phyloP scores from a whole-genome alignment of 2,329 filamentous ascomycete species.

The Juglanconis sp. region DNA sequence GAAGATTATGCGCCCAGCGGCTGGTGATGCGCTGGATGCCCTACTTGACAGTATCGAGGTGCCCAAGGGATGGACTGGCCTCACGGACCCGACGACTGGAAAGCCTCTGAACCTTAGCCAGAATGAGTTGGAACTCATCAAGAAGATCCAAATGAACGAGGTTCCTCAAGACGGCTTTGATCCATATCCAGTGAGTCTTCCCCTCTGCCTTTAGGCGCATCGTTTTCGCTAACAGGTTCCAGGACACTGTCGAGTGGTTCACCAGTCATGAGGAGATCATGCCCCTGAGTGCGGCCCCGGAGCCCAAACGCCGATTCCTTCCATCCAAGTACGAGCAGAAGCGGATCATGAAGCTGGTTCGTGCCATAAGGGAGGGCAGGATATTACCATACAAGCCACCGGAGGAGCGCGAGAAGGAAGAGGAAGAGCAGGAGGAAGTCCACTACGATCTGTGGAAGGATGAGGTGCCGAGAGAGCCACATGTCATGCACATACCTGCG shows the following conservation, averaged over 20 bases:
- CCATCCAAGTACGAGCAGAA: slow-evolving; percentile 97
- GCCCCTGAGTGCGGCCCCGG: slow-evolving; percentile 90
- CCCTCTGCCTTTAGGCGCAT: no score
- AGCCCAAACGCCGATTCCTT: slow-evolving; percentile 92
- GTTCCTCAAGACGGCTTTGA: slow-evolving; percentile 85
- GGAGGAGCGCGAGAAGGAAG: slow-evolving; percentile 63
- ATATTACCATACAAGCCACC: slow-evolving; percentile 87
- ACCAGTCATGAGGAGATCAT: slow-evolving; percentile 87
- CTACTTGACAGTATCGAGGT: slow-evolving; percentile 94
- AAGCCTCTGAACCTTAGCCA: slow-evolving; percentile 84
- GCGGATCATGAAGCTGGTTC: slow-evolving; percentile 94
- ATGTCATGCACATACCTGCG: slow-evolving; percentile 91
- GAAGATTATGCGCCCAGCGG: slow-evolving; percentile 93
- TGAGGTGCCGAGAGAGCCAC: slow-evolving; percentile 75
- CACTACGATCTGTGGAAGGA: slow-evolving; percentile 95
- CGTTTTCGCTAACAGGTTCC: slow-evolving; percentile 21
- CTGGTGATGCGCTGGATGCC: slow-evolving; percentile 88
- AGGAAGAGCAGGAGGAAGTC: slow-evolving; percentile 66
- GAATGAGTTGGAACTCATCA: slow-evolving; percentile 85
- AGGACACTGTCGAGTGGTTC: slow-evolving; percentile 91
- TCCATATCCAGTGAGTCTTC: slow-evolving; percentile 70
- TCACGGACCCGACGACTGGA: slow-evolving; percentile 90
- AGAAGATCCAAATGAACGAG: slow-evolving; percentile 85
- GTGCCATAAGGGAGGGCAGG: slow-evolving; percentile 88
- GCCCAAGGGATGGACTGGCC: slow-evolving; percentile 93